These are phyloP conservation scores for Triticum aestivum DNA, from an alignment of 176 grass and related monocot species.

Conservation along the genomic window DNA sequence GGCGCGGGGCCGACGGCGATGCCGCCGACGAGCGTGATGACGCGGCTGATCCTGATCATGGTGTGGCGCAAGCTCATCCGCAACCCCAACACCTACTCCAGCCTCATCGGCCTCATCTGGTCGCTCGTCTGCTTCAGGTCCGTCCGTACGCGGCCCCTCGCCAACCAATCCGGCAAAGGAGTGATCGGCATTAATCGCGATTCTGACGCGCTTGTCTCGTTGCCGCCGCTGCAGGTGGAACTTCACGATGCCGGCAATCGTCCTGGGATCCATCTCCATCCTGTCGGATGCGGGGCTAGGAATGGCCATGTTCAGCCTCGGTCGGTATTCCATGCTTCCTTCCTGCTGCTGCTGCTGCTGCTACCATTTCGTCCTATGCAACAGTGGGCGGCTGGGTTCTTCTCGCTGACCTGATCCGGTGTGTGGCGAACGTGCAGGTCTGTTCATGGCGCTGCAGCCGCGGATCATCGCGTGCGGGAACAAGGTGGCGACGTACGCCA, in stretches of 20 bases:
- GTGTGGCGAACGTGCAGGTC: constrained; percentile 30
- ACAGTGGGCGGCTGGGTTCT: not conserved
- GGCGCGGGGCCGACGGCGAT: constrained; percentile 50
- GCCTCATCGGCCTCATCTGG: constrained; percentile 94
- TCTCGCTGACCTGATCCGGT: not conserved
- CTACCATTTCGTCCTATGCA: not conserved
- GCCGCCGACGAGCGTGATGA: constrained; percentile 99
- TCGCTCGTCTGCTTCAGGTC: constrained; percentile 97
- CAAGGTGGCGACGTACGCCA: constrained; percentile 78
- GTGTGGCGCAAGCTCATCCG: constrained; percentile 99
- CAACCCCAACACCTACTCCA: constrained; percentile 99
- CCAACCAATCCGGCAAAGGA: too few species aligned
- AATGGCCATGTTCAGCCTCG: constrained; percentile 99
- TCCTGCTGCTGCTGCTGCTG: not conserved
- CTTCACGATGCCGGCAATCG: constrained; percentile 91
- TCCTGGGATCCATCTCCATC: constrained; percentile 89
- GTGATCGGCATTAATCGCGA: too few species aligned
- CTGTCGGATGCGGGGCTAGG: constrained; percentile 96
- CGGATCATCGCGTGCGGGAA: constrained; percentile 97
- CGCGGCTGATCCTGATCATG: constrained; percentile 97
- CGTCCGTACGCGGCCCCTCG: not conserved
- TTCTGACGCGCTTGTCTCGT: too few species aligned
- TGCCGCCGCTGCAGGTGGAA: constrained; percentile 59
- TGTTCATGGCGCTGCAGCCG: constrained; percentile 99
- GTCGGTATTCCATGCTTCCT: constrained; percentile 31